phyloP scores from a whole-genome alignment of 2,329 filamentous ascomycete genomes.

The Hypoxylon sp. region DNA sequence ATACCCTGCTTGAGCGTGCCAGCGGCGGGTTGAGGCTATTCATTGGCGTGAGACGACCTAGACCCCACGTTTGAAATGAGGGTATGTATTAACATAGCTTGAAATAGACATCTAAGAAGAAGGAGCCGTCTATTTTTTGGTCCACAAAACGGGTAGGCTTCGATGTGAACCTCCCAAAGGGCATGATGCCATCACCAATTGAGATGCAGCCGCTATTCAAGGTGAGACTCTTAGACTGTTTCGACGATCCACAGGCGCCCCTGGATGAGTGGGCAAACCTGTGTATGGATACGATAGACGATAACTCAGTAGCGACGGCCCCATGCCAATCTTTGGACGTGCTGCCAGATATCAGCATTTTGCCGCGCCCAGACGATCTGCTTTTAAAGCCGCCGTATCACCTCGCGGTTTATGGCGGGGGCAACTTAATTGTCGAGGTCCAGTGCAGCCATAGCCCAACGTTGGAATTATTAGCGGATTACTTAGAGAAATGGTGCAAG shows the following conservation, averaged over 20 bases:
- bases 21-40: constrained; percentile 52
- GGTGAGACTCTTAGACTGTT: constrained; percentile 54
- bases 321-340: constrained; percentile 45
- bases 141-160: constrained; percentile 55
- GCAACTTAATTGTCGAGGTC: constrained; percentile 55
- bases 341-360: constrained; percentile 57
- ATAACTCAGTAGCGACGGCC: constrained; percentile 37
- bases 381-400: constrained; percentile 63
- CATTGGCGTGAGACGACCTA: constrained; percentile 43
- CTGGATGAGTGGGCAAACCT: constrained; percentile 63
- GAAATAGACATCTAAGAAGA: constrained; percentile 45
- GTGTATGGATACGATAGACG: constrained; percentile 51
- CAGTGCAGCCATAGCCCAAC: constrained; percentile 63
- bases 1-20: constrained; percentile 57
- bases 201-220: constrained; percentile 56
- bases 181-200: constrained; percentile 48
- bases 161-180: constrained; percentile 56
- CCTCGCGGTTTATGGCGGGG: constrained; percentile 55
- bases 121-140: constrained; percentile 56
- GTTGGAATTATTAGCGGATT: constrained; percentile 60
- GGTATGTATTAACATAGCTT: constrained; percentile 39
- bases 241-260: constrained; percentile 44
- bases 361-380: constrained; percentile 64
- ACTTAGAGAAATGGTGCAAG: constrained; percentile 63
- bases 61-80: constrained; percentile 46